These are phyloP conservation scores for Voacanga thouarsii DNA, from an alignment of 257 asterid genomes.

Conservation along the genomic window DNA sequence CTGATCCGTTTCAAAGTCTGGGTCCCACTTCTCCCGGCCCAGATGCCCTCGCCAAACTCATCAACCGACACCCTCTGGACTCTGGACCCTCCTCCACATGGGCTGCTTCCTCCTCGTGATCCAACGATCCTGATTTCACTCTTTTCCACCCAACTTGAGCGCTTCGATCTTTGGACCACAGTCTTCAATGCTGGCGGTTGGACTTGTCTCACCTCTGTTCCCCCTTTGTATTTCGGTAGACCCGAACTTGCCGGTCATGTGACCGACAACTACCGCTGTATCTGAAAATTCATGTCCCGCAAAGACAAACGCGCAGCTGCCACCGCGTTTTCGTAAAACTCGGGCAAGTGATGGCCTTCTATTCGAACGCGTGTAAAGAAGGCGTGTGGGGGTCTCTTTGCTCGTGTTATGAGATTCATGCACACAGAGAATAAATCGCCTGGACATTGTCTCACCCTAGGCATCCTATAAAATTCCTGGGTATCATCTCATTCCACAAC, in stretches of 20 bases:
- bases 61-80: not conserved
- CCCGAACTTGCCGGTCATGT: constrained; percentile 33
- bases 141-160: not conserved
- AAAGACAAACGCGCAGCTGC: constrained; percentile 9
- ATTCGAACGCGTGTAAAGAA: not conserved
- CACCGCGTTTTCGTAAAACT: constrained; percentile 13
- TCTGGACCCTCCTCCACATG: constrained; percentile 5
- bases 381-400: constrained; percentile 18
- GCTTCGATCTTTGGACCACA: constrained; percentile 13
- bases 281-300: constrained; percentile 1
- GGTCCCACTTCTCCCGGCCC: not conserved
- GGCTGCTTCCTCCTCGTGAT: not conserved
- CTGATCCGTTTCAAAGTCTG: not conserved
- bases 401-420: constrained; percentile 43
- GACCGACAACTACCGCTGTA: constrained; percentile 36
- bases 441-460: constrained; percentile 25
- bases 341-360: not conserved
- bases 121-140: not conserved
- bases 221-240: constrained; percentile 38
- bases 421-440: constrained; percentile 46
- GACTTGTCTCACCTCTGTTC: constrained; percentile 35
- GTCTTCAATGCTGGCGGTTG: constrained; percentile 25
- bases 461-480: constrained; percentile 29
- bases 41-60: not conserved
- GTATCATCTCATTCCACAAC: constrained; percentile 5